Evolutionary conservation across 2,329 filamentous ascomycete genomes (phyloP), one percentile per base, ranked within the genome.

Genomic region (Amylocarpus encephaloides): DNA sequence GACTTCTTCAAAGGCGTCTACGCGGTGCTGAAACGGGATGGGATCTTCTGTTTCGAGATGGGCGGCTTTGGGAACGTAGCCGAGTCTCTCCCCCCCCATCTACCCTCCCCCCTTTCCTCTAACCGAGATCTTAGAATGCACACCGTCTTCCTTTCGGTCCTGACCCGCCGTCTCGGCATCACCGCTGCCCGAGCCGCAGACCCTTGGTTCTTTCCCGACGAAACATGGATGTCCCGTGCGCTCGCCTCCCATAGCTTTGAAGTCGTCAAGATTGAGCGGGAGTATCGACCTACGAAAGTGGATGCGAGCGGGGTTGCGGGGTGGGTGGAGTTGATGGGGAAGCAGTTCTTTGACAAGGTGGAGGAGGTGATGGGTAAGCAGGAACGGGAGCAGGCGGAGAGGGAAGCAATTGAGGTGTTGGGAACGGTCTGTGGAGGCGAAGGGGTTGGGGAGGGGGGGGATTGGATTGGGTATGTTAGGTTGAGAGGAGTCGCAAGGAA

Each of bases 161-260:
- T 85, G 1, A 65, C 68, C 1, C 71, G 75, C 1, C 75, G 78
- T 1, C 63, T 81, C 0, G 70, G 77, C 0, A 56, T 83, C 1
- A 60, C 68, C n/a, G 66, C 68, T 9, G 77, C 78, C 0, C 54
- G 70, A 16, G 73, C 71, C 12, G 71, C 69, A 0, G 76, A 77
- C 53, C 84, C 85, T 4, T 88, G 85, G 85, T 88, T 85, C 66
- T 88, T 88, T 64, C 82, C 84, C 0, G 80, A 83, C 55, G 80
- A 82, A 60, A 64, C 56, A 0, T 85, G 81, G 81, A 75, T 79
- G 64, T 66, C 58, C 30, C 26, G 19, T 6, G 55, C 64, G 34
- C 62, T 70, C 35, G 70, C 77, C 54, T 68, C 75, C 53, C 62
- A 70, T 18, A 65, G 68, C 43, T 65, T 58, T 38, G 49, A 58